Percentiles rank a stretch among this genome's conserved stretches.
Evolutionary conservation across 2,329 filamentous ascomycete genomes (phyloP).

Genomic region (Geosmithia morbida): DNA sequence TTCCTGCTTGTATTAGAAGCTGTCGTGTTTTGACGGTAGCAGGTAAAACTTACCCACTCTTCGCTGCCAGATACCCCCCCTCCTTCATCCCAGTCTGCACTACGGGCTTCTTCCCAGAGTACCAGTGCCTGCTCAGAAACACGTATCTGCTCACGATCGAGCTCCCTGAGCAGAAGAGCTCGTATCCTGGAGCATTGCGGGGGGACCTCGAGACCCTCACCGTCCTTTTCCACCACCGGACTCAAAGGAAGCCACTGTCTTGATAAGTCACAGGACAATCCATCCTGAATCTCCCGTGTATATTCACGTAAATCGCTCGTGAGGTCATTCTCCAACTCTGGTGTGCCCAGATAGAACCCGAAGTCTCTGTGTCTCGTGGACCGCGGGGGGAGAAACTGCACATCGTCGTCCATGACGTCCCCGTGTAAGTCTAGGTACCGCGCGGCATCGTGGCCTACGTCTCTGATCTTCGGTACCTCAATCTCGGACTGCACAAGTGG

Average conservation of each 20-base stretch:
- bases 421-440: neutral
- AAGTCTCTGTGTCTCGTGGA: neutral
- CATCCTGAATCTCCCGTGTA: slow-evolving; percentile 5
- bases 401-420: neutral
- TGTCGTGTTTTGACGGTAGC: neutral
- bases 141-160: slow-evolving; percentile 10
- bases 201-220: slow-evolving; percentile 14
- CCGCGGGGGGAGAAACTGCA: neutral
- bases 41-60: neutral
- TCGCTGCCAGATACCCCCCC: neutral
- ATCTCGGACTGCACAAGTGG: neutral
- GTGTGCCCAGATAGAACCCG: slow-evolving; percentile 7
- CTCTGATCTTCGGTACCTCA: neutral
- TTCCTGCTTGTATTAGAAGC: neutral
- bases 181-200: slow-evolving; percentile 7
- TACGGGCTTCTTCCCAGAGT: neutral
- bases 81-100: neutral
- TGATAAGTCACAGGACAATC: slow-evolving; percentile 8
- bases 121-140: neutral
- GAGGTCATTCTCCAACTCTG: slow-evolving; percentile 10
- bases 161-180: slow-evolving; percentile 10
- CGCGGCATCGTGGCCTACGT: neutral
- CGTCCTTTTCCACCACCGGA: slow-evolving; percentile 7
- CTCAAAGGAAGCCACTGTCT: slow-evolving; percentile 15
- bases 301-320: slow-evolving; percentile 10